Evolutionary conservation across 208 protist genomes (phyloP), one percentile per base, ranked within the genome.

Genomic region (Wallacemonas sp.): DNA sequence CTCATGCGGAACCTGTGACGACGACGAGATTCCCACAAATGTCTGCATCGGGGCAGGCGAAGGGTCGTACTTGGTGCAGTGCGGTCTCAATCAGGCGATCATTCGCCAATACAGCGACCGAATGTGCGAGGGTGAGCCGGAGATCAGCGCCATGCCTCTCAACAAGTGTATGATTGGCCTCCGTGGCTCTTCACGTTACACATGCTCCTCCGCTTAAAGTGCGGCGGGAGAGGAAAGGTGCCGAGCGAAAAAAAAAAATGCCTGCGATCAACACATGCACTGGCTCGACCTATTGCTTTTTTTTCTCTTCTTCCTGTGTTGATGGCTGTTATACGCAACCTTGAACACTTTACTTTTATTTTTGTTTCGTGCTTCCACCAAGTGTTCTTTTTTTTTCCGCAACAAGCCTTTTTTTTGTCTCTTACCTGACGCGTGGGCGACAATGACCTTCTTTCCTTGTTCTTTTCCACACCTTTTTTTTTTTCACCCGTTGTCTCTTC

Each of bases 91-190:
- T 14, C 50, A 74, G 52, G 48, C 79, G n/a, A 48, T 79, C 18
- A 39, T 68, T 65, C 69, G 70, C 20, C 25, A 32, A 39, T 89
- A 77, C 62, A 28, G 36, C 18, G 64, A 25, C 5, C 25, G 11
- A 1, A 45, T 62, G 55, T 89, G 83, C 71, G 76, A 38, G 10
- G 83, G 83, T 28, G 23, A 41, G 12, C 39, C 71, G 8, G 44
- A 57, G 20, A 63, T 59, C 57, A 31, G 10, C 41, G 57, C 69
- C 48, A 54, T 65, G 5, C 72, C 76, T 23, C 67, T 74, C 10
- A 65, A 80, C 55, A 76, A 54, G 65, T 89, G 83, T 61, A 67
- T 72, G 61, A 33, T 70, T 59, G 31, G 31, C 14, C 32, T 59
- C 12, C 0, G 29, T 14, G 52, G 52, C 20, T 59, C 52, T 8